phyloP scores from a whole-genome alignment of 768 basidiomycete genomes.

The Suillus cothurnatus region DNA sequence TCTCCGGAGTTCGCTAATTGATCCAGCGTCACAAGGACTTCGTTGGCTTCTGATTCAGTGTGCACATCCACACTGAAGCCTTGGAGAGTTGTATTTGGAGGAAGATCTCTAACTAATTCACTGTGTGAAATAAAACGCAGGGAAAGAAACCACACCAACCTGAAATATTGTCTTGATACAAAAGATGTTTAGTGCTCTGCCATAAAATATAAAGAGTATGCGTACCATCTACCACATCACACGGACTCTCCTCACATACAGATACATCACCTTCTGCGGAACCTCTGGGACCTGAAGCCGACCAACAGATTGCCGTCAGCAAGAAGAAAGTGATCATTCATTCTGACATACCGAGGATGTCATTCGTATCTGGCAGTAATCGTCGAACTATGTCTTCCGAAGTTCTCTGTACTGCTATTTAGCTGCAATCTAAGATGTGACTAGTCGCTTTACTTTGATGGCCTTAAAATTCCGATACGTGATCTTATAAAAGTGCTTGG shows the following conservation, averaged over 20 bases:
- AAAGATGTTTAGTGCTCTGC: neutral
- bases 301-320: neutral
- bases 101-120: neutral
- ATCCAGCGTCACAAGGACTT: neutral
- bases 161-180: neutral
- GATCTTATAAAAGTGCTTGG: neutral
- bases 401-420: neutral
- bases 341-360: neutral
- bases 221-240: neutral
- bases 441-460: neutral
- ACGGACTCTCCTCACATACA: neutral
- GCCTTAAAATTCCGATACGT: neutral
- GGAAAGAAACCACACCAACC: neutral
- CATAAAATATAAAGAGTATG: neutral
- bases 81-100: neutral
- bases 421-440: neutral
- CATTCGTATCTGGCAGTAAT: neutral
- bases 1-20: neutral
- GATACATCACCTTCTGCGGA: neutral
- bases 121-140: neutral
- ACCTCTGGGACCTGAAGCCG: neutral
- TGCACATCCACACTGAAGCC: neutral
- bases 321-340: neutral
- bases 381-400: neutral
- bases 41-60: neutral